Evolutionary conservation across 169 alveolate genomes (phyloP), one percentile per base, ranked within the genome.

Genomic region (Plasmodium blacklocki): DNA sequence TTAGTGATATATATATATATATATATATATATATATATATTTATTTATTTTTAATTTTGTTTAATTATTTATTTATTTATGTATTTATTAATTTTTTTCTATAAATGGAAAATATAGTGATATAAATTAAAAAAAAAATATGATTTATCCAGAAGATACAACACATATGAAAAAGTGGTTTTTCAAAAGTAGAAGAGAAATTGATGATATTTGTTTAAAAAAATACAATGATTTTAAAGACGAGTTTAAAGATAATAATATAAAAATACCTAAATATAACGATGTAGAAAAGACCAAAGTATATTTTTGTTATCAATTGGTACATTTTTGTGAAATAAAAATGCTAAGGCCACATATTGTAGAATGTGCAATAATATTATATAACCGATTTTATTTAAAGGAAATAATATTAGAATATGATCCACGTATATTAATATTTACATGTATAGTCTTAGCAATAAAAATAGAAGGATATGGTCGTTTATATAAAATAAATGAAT

Each of bases 361-460:
- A 59, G 89, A 76, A 76, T 76, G 89, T 15, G 89, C 89, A 49
- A 76, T 50, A 64, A 56, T 92, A 49, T 54, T 92, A 43, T 92
- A 92, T 62, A 88, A 76, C 45, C 64, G 95, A 50, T 92, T 92
- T 66, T 92, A 80, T 73, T 86, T 89, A 19, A 68, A 59, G 50
- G 93, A 92, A 74, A 92, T 92, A 56, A 92, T 92, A 43, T 88
- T 92, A 88, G 92, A 67, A 15, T 92, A 92, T 75, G 95, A 92
- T 73, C 95, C 95, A 18, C 88, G 95, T 73, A 92, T 92, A 26
- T 88, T 92, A 73, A 92, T 92, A 56, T 92, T 92, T 52, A 92
- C 95, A 19, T 80, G 95, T 59, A 87, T 92, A 15, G 85, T 92
- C 14, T 76, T 92, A 70, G 95, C 95, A 7, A 67, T 92, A 74